Conservation (phyloP, 441 rosid genomes). For the Bocquillonia castaneifolia region DNA sequence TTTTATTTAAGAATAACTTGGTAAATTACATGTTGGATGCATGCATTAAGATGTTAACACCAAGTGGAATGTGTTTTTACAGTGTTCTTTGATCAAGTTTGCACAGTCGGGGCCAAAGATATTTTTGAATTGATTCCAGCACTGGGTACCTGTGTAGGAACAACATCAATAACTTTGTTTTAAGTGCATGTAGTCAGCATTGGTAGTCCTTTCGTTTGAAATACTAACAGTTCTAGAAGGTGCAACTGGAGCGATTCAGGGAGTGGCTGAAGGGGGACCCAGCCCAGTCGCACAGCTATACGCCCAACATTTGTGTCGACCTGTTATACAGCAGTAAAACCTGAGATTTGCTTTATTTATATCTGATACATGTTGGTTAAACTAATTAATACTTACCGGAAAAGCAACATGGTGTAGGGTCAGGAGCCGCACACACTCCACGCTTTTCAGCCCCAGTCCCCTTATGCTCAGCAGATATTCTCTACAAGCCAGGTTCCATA, state of each 20-base stretch:
- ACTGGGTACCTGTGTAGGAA: conserved; percentile 68
- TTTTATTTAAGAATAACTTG: conserved; percentile 7
- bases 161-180: conserved; percentile 19
- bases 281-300: conserved; percentile 89
- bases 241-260: conserved; percentile 93
- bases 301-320: conserved; percentile 98
- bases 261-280: conserved; percentile 96
- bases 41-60: conserved; percentile 16
- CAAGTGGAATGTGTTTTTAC: conserved; percentile 40
- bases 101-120: conserved; percentile 94
- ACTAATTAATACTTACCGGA: conserved; percentile 53
- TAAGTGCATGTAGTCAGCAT: neutral
- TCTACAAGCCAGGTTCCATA: conserved; percentile 36
- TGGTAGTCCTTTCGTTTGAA: neutral
- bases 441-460: conserved; percentile 93
- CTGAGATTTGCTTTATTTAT: conserved; percentile 10
- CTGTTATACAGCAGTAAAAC: conserved; percentile 36
- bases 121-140: conserved; percentile 84
- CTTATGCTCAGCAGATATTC: conserved; percentile 79
- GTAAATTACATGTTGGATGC: neutral
- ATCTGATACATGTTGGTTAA: conserved; percentile 1
- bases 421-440: conserved; percentile 88
- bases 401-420: conserved; percentile 95
- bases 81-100: conserved; percentile 85
- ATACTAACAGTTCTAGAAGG: conserved; percentile 84